Conservation (phyloP, 768 basidiomycete species). For the Hypsizygus marmoreus region DNA sequence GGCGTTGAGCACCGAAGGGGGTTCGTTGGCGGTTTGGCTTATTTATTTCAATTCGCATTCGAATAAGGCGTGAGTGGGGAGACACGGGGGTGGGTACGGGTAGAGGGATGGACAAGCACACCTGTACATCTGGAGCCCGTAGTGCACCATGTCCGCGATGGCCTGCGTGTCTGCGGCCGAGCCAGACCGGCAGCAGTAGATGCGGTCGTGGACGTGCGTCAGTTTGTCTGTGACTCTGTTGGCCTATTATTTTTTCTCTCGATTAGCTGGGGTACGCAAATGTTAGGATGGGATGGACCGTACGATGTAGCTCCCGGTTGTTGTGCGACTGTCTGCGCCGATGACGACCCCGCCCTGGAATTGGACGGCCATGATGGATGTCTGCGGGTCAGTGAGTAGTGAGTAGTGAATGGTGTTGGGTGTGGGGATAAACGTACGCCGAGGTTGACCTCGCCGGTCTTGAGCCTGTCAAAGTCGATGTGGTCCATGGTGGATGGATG, state of each 20-base stretch:
- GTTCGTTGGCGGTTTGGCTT: slow-evolving; percentile 59
- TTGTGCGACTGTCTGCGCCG: slow-evolving; percentile 96
- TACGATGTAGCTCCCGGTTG: slow-evolving; percentile 95
- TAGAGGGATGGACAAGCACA: slow-evolving; percentile 33
- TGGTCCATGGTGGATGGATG: slow-evolving; percentile 60
- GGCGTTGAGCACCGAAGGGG: slow-evolving; percentile 80
- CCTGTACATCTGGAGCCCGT: slow-evolving; percentile 76
- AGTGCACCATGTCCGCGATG: slow-evolving; percentile 88
- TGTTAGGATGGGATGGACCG: slow-evolving; percentile 22
- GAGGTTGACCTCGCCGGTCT: slow-evolving; percentile 94
- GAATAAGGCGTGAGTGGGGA: neutral
- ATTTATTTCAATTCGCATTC: slow-evolving; percentile 2
- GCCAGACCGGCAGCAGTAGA: slow-evolving; percentile 98
- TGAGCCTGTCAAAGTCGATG: slow-evolving; percentile 86
- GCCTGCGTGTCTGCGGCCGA: slow-evolving; percentile 98
- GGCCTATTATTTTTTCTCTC: slow-evolving; percentile 56
- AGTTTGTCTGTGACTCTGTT: slow-evolving; percentile 99
- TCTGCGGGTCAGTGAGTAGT: slow-evolving; percentile 52
- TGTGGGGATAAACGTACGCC: slow-evolving; percentile 61
- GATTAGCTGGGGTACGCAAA: neutral
- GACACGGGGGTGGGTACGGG: neutral
- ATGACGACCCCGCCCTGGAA: slow-evolving; percentile 95
- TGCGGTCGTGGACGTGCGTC: slow-evolving; percentile 93
- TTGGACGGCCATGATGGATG: slow-evolving; percentile 99
- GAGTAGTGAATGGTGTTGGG: slow-evolving; percentile 4